Percentiles rank a stretch among this genome's conserved stretches.
Conservation (phyloP, 78 protist genomes). For the Dictyostelium firmibasis region DNA sequence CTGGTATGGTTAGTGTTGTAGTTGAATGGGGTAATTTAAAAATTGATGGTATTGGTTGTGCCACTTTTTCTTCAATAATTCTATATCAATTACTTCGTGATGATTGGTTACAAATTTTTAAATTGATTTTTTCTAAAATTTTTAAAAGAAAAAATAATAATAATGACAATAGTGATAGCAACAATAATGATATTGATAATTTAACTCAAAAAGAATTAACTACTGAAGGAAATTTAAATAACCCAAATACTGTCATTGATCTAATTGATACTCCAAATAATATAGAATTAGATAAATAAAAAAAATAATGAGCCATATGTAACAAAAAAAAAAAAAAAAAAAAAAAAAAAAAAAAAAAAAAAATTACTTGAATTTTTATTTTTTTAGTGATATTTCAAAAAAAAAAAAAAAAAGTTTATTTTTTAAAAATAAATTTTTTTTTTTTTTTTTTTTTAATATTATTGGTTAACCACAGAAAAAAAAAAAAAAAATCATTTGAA, state of each 20-base stretch:
- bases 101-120: slow-evolving; percentile 1
- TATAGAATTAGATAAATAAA: not conserved
- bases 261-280: not conserved
- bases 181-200: too few relatives aligned
- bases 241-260: not conserved
- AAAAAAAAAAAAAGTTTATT: too few relatives aligned
- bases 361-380: too few relatives aligned
- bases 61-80: slow-evolving; percentile 10
- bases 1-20: slow-evolving; percentile 17
- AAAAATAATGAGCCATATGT: not conserved
- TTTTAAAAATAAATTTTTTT: too few relatives aligned
- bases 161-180: not conserved
- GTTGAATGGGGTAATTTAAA: slow-evolving; percentile 10
- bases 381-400: too few relatives aligned
- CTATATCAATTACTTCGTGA: slow-evolving; percentile 50
- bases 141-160: not conserved
- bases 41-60: slow-evolving; percentile 36
- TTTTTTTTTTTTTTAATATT: too few relatives aligned
- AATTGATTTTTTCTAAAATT: not conserved
- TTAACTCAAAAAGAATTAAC: not conserved
- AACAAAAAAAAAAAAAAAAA: too few relatives aligned
- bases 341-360: too few relatives aligned
- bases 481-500: too few relatives aligned
- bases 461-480: not conserved
- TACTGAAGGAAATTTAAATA: not conserved